Base-by-base conservation (phyloP, 257 asterid genomes). In the Solanum ossicruentum region DNA sequence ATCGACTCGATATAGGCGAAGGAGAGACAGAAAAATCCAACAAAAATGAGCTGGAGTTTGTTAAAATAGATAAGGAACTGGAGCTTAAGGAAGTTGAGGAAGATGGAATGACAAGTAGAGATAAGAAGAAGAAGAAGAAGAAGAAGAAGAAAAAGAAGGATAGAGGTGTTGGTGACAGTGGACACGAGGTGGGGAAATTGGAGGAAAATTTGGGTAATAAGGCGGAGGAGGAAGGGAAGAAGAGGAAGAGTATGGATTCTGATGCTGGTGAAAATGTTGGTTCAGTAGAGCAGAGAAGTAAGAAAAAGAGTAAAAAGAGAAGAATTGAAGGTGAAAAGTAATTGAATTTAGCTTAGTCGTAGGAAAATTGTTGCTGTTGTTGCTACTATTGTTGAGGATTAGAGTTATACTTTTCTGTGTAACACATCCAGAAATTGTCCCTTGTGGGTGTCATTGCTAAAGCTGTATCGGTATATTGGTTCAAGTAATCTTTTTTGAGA, bases 281-380 rank as follows among this genome's bases (percentile, higher is more conserved):
- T 36, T 83, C 43, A 17, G 55, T 52, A 3, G 84, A 88, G 80
- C 84, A 79, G 82, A 85, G n/a, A 57, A 72, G 84, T 12, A 86
- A 84, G 73, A 88, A 66, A 77, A 83, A 83, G 86, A 89, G 83
- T 80, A 93, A 89, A 83, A 87, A 78, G 87, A 87, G 86, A 67
- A 90, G 80, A 84, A 80, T 20, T 12, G 91, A 85, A 85, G 82
- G 80, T 3, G 69, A 70, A 8, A 41, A 72, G 63, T 79, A 86
- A 57, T 67, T 84, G 61, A 52, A 52, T 51, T 63, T 75, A 10
- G 26, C 41, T 26, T 21, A 49, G 18, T 26, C 3, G 1, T 69
- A 69, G 11, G 26, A 69, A 70, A 1, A 39, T 77, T 4, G 5
- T 75, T 49, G 60, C 12, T 75, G 81, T 4, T 77, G 47, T 52